These are phyloP conservation scores for Fraxinus ornus DNA, from an alignment of 305 asterid species.

Conservation along the genomic window DNA sequence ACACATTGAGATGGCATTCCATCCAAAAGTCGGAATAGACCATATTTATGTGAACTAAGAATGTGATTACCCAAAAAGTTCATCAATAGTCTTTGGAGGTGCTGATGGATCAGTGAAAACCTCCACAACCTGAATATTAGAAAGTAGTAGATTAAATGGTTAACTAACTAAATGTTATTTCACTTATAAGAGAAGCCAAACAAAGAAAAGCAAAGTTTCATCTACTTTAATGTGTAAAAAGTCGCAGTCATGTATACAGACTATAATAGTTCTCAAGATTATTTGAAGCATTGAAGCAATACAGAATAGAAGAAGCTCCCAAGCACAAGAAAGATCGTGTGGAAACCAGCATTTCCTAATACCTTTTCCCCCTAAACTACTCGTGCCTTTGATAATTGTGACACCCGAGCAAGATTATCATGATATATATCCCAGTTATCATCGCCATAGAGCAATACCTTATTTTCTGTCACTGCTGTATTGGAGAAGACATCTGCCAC, in stretches of 20 bases:
- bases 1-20: not conserved
- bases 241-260: not conserved
- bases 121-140: constrained; percentile 66
- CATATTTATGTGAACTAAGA: not conserved
- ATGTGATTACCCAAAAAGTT: constrained; percentile 61
- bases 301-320: not conserved
- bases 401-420: too few species aligned
- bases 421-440: not conserved
- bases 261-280: not conserved
- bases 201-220: not conserved
- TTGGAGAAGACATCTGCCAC: constrained; percentile 87
- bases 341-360: not conserved
- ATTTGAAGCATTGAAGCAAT: not conserved
- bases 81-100: constrained; percentile 47
- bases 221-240: not conserved
- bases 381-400: too few species aligned
- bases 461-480: constrained; percentile 70
- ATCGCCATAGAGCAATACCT: constrained; percentile 37
- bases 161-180: not conserved
- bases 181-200: not conserved
- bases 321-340: not conserved
- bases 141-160: not conserved
- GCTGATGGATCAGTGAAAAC: constrained; percentile 78
- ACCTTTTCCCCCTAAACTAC: not conserved
- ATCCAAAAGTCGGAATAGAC: not conserved